These are phyloP conservation scores for Euphorbia celastroides DNA, from an alignment of 441 rosid genomes.

Conservation along the genomic window DNA sequence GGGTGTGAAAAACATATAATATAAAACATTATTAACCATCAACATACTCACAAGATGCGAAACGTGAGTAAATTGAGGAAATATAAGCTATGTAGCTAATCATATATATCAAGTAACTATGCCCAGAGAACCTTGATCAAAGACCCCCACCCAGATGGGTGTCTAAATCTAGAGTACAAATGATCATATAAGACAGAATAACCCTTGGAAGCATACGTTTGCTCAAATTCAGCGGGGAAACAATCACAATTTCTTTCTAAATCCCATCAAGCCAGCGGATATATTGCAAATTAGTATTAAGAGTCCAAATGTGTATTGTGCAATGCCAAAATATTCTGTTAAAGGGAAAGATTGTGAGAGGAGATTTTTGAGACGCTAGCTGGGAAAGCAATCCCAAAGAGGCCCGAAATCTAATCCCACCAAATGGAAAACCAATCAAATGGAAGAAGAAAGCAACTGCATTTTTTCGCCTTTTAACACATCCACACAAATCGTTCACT, in stretches of 20 bases:
- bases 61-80: too few species aligned
- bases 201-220: not conserved
- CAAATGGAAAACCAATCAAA: conserved; percentile 2
- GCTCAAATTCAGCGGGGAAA: not conserved
- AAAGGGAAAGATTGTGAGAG: too few species aligned
- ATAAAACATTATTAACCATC: not conserved
- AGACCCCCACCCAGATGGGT: not conserved
- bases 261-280: not conserved
- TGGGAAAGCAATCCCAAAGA: too few species aligned
- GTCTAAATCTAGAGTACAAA: not conserved
- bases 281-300: too few species aligned
- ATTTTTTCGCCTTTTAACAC: not conserved
- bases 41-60: too few species aligned
- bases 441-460: not conserved
- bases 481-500: not conserved
- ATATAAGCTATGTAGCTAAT: not conserved
- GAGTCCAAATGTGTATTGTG: too few species aligned
- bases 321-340: not conserved
- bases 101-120: too few species aligned
- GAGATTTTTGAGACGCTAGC: too few species aligned
- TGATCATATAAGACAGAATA: not conserved
- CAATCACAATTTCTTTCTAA: not conserved
- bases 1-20: not conserved
- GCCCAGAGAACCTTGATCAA: not conserved
- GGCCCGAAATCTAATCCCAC: not conserved